Conservation (phyloP, 2,329 filamentous ascomycete genomes). For the Fusarium sp. region DNA sequence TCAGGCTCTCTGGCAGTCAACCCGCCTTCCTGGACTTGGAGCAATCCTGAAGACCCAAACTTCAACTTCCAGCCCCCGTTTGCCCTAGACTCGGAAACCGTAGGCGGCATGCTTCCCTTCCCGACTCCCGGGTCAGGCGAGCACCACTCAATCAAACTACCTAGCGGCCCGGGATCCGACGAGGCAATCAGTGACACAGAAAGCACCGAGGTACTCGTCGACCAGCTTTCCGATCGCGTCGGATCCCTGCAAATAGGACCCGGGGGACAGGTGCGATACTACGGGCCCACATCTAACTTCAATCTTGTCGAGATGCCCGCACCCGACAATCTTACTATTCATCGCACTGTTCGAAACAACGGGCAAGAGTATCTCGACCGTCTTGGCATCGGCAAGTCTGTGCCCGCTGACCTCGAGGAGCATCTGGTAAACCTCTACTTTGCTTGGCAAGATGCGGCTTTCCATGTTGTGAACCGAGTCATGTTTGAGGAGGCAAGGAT, state of each 20-base stretch:
- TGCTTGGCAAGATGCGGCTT: slow-evolving; percentile 37
- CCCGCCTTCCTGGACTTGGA: slow-evolving; percentile 21
- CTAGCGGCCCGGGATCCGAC: slow-evolving; percentile 11
- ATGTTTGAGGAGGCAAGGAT: slow-evolving; percentile 33
- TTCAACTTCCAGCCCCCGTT: slow-evolving; percentile 24
- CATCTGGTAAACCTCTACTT: slow-evolving; percentile 37
- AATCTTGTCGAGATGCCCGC: slow-evolving; percentile 42
- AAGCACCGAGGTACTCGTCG: slow-evolving; percentile 41
- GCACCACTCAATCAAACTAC: slow-evolving; percentile 14
- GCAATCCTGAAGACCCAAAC: slow-evolving; percentile 17
- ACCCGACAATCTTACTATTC: slow-evolving; percentile 38
- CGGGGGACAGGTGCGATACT: slow-evolving; percentile 40
- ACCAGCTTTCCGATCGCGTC: slow-evolving; percentile 44
- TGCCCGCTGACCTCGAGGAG: slow-evolving; percentile 28
- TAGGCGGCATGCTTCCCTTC: slow-evolving; percentile 18
- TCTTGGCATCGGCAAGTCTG: slow-evolving; percentile 34
- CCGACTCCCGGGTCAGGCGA: slow-evolving; percentile 1
- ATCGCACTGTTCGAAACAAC: slow-evolving; percentile 42
- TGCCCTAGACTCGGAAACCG: slow-evolving; percentile 10
- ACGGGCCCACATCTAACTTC: slow-evolving; percentile 45
- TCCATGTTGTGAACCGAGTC: slow-evolving; percentile 41
- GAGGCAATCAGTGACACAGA: slow-evolving; percentile 33
- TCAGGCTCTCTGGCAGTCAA: neutral
- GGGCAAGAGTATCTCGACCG: slow-evolving; percentile 42
- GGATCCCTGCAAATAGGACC: slow-evolving; percentile 42